A percentile compares a stretch with the other conserved stretches of the same genome.
Conservation (phyloP, 2,329 filamentous ascomycete genomes). For the Sporothrix pseudoabietina region DNA sequence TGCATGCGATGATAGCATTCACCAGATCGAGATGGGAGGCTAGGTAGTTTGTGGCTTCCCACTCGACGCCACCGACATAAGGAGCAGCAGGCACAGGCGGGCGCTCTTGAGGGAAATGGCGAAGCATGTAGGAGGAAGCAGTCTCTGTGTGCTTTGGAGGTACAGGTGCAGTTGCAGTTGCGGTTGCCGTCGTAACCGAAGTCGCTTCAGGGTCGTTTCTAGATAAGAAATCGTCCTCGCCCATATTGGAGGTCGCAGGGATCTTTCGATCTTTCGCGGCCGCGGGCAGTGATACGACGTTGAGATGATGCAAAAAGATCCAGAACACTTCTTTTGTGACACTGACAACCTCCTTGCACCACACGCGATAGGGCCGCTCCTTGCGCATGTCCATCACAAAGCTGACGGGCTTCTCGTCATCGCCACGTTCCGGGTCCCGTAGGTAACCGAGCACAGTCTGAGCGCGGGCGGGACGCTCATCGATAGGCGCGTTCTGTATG, state of each 20-base stretch:
- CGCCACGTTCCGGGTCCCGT: conserved; percentile 74
- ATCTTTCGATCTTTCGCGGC: conserved; percentile 1
- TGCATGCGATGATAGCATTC: conserved; percentile 84
- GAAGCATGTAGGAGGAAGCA: conserved; percentile 63
- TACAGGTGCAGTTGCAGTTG: conserved; percentile 39
- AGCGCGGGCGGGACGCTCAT: conserved; percentile 69
- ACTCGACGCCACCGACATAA: conserved; percentile 96
- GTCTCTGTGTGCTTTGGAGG: conserved; percentile 41
- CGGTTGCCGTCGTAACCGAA: background rate
- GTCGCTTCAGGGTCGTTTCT: background rate
- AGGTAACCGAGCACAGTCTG: conserved; percentile 76
- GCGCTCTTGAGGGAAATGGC: conserved; percentile 80
- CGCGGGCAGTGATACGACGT: conserved; percentile 71
- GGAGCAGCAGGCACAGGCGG: conserved; percentile 91
- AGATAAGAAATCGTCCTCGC: conserved; percentile 10
- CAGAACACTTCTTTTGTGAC: conserved; percentile 99
- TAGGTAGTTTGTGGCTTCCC: conserved; percentile 97
- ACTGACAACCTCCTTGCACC: conserved; percentile 88
- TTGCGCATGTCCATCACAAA: conserved; percentile 91
- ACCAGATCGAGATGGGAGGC: conserved; percentile 89
- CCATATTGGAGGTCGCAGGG: background rate
- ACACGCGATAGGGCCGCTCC: conserved; percentile 84
- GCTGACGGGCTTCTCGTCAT: conserved; percentile 73
- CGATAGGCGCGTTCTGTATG: conserved; percentile 66
- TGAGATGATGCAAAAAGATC: conserved; percentile 96